phyloP scores from a whole-genome alignment of 257 asterid genomes.

The Gentiana straminea region DNA sequence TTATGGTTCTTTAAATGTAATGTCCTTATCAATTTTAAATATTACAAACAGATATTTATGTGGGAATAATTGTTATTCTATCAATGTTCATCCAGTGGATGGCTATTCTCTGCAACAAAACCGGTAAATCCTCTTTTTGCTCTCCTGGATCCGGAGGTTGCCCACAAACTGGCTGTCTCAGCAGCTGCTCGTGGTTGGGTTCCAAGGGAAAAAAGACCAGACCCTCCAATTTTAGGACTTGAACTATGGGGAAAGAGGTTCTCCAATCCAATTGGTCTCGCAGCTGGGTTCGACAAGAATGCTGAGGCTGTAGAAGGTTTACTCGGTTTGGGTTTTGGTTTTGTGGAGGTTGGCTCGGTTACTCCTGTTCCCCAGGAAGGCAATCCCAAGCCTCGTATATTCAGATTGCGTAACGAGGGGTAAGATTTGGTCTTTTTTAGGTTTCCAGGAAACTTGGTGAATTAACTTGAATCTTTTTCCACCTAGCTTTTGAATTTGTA shows the following conservation, averaged over 20 bases:
- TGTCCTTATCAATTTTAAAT: background rate
- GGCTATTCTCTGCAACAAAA: constrained; percentile 93
- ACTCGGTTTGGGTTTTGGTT: constrained; percentile 92
- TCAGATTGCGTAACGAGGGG: constrained; percentile 76
- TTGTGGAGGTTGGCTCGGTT: constrained; percentile 98
- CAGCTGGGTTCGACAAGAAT: constrained; percentile 98
- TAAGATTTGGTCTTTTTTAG: constrained; percentile 18
- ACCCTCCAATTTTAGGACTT: constrained; percentile 54
- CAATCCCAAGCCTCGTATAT: constrained; percentile 95
- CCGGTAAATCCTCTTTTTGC: constrained; percentile 93
- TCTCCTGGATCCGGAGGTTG: constrained; percentile 87
- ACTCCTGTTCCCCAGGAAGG: constrained; percentile 98
- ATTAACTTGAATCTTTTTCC: background rate
- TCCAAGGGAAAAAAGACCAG: constrained; percentile 87
- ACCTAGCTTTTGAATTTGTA: background rate
- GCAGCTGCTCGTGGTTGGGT: constrained; percentile 99
- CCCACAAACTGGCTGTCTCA: constrained; percentile 82
- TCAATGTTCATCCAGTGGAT: constrained; percentile 54
- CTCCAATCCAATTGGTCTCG: constrained; percentile 93
- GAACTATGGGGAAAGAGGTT: constrained; percentile 96
- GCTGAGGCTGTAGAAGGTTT: constrained; percentile 98
- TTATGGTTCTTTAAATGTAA: background rate
- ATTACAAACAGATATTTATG: background rate
- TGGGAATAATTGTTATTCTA: background rate
- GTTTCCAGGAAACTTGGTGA: background rate